Conservation (phyloP, 2,329 filamentous ascomycete species). For the Lachnellula willkommii region DNA sequence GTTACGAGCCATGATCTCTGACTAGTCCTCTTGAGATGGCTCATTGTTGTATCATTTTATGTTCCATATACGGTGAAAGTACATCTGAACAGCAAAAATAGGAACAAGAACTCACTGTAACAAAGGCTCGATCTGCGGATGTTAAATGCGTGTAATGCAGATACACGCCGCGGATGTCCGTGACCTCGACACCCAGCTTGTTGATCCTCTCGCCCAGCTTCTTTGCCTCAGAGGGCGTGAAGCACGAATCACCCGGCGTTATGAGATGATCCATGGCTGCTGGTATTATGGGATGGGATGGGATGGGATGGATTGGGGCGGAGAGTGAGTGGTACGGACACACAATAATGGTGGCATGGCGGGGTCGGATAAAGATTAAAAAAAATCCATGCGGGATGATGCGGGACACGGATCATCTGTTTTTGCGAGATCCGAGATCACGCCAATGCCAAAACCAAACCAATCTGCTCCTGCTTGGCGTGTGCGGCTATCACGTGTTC, state of each 20-base stretch:
- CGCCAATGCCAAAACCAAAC: background rate
- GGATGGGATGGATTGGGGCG: background rate
- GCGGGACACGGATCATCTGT: background rate
- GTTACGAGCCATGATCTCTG: background rate
- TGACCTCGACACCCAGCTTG: slow-evolving; percentile 18
- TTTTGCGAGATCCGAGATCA: background rate
- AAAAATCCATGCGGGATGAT: background rate
- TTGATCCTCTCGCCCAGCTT: slow-evolving; percentile 24
- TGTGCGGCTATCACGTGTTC: too few species aligned
- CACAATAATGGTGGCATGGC: background rate
- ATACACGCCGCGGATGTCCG: slow-evolving; percentile 24
- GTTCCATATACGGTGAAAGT: background rate
- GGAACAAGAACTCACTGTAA: background rate
- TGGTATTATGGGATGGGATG: background rate
- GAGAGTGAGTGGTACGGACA: background rate
- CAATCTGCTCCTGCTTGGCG: background rate
- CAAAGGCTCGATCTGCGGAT: slow-evolving; percentile 7
- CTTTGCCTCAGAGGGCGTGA: slow-evolving; percentile 25
- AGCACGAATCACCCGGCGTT: slow-evolving; percentile 27
- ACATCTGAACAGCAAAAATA: background rate
- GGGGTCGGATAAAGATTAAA: background rate
- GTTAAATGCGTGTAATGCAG: slow-evolving; percentile 29
- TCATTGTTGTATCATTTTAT: background rate
- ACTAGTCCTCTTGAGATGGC: background rate
- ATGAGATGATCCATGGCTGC: slow-evolving; percentile 8